Conservation (phyloP, 257 asterid genomes). For the Datura wrightii region DNA sequence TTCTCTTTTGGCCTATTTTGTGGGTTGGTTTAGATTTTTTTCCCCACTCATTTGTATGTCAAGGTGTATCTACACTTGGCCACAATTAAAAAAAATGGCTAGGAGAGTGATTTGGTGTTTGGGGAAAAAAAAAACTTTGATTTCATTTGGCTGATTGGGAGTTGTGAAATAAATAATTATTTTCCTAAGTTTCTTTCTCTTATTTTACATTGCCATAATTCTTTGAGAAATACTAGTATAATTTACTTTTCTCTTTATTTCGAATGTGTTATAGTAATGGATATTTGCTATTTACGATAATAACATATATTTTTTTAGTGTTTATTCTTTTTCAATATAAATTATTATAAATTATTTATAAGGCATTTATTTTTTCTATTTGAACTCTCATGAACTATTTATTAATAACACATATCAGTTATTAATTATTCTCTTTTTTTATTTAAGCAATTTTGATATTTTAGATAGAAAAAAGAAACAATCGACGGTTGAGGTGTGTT, state of each 20-base stretch:
- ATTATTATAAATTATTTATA: too few species aligned
- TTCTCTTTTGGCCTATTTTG: not conserved
- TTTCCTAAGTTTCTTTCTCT: not conserved
- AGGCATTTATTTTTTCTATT: too few species aligned
- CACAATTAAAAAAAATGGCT: slow-evolving; percentile 19
- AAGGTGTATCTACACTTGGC: slow-evolving; percentile 38
- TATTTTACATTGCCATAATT: not conserved
- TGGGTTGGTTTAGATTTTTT: slow-evolving; percentile 18
- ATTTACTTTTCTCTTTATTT: not conserved
- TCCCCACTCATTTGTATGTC: slow-evolving; percentile 24
- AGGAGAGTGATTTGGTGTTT: slow-evolving; percentile 20
- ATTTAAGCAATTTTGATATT: too few species aligned
- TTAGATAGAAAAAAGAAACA: too few species aligned
- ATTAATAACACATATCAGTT: too few species aligned
- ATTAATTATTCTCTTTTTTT: too few species aligned
- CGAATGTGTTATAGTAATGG: not conserved
- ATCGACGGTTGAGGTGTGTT: too few species aligned
- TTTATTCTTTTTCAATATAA: too few species aligned
- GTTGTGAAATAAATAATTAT: slow-evolving; percentile 29
- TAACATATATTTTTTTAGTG: too few species aligned
- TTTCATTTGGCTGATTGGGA: not conserved
- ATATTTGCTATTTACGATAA: not conserved
- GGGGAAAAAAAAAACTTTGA: not conserved
- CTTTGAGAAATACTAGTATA: not conserved
- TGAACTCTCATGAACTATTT: too few species aligned